phyloP scores from a whole-genome alignment of 176 grass and related monocot genomes.

The Oropetium thomaeum region DNA sequence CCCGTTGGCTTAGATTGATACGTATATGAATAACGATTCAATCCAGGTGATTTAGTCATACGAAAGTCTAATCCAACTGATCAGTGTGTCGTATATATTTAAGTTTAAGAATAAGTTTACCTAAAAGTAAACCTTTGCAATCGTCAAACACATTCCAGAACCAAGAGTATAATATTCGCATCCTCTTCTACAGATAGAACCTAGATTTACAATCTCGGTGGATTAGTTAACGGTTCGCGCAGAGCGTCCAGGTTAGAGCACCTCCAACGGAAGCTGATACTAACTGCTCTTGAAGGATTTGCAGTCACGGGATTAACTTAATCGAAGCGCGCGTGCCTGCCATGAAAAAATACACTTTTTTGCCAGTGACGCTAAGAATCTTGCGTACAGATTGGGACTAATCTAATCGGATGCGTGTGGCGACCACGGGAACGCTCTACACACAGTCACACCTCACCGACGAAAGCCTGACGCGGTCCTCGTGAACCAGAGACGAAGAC shows the following conservation, averaged over 20 bases:
- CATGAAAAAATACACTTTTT: background rate
- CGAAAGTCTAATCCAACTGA: too few species aligned
- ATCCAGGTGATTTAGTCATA: too few species aligned
- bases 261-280: too few species aligned
- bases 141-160: background rate
- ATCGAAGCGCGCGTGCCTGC: slow-evolving; percentile 33
- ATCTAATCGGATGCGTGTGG: slow-evolving; percentile 41
- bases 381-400: background rate
- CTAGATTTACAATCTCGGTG: background rate
- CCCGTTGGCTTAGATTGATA: too few species aligned
- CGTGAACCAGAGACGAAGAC: background rate
- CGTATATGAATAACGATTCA: too few species aligned
- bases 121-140: background rate
- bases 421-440: slow-evolving; percentile 27
- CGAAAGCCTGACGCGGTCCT: too few species aligned
- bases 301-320: background rate
- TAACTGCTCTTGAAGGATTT: background rate
- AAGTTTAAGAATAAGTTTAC: background rate
- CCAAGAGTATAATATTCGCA: slow-evolving; percentile 2
- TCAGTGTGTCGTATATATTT: background rate
- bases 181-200: background rate
- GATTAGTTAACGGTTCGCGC: background rate
- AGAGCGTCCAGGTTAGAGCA: background rate
- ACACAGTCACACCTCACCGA: too few species aligned
- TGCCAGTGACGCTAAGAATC: background rate